Evolutionary conservation across 441 rosid species (phyloP).

Genomic region (Arabidopsis lyrata): DNA sequence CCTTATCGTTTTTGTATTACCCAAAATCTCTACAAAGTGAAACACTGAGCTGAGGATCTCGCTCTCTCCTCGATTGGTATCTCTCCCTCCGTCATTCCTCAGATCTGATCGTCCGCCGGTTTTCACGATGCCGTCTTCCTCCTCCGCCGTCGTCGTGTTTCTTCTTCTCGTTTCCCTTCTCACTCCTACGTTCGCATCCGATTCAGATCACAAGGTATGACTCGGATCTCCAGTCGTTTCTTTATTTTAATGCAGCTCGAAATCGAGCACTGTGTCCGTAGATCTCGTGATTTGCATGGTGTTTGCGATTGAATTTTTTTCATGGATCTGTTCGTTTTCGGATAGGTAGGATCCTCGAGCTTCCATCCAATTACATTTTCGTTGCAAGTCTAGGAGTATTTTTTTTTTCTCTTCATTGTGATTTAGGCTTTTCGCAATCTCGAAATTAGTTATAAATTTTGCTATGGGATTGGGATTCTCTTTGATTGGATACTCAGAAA

Average conservation of each 20-base stretch:
- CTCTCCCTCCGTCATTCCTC: constrained; percentile 31
- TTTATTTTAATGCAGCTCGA: constrained; percentile 22
- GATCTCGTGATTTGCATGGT: constrained; percentile 45
- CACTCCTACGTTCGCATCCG: constrained; percentile 68
- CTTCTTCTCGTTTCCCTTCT: constrained; percentile 50
- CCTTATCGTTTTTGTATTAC: neutral
- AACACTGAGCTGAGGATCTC: constrained; percentile 35
- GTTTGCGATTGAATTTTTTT: constrained; percentile 7
- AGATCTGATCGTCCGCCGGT: constrained; percentile 49
- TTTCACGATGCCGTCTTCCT: constrained; percentile 60
- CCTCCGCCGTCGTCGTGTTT: constrained; percentile 41
- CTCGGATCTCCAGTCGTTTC: constrained; percentile 26
- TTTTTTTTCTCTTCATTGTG: constrained; percentile 4
- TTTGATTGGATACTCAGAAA: neutral
- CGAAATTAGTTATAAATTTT: constrained; percentile 20
- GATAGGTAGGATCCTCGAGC: constrained; percentile 11
- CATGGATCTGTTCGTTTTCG: constrained; percentile 29
- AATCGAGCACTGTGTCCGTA: constrained; percentile 24
- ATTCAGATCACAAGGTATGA: constrained; percentile 93
- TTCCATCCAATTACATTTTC: constrained; percentile 10
- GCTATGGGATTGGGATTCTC: constrained; percentile 9
- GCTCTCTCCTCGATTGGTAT: constrained; percentile 21
- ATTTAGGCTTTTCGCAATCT: constrained; percentile 3
- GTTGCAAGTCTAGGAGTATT: constrained; percentile 3
- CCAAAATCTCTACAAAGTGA: constrained; percentile 24